Evolutionary conservation across 2,329 filamentous ascomycete species (phyloP).

Genomic region (Talaromyces sp.): DNA sequence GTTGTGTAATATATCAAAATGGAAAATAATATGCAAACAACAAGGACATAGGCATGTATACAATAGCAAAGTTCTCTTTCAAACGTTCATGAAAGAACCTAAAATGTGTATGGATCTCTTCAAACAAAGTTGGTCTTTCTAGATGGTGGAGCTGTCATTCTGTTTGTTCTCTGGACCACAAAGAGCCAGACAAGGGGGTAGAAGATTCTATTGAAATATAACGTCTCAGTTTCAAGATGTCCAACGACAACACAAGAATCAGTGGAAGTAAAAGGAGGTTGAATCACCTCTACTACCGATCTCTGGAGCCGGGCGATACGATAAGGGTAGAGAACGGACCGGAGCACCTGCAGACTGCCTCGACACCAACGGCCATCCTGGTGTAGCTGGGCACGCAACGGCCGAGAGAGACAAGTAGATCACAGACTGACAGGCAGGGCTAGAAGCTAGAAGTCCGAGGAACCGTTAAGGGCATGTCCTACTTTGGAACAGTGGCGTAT

Average conservation of each 20-base stretch:
- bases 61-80: conserved; percentile 7
- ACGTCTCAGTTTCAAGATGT: not conserved
- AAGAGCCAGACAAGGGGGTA: not conserved
- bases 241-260: not conserved
- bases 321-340: not conserved
- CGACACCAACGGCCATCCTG: conserved; percentile 6
- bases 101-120: not conserved
- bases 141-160: conserved; percentile 16
- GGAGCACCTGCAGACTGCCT: conserved; percentile 3
- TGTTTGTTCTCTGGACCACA: conserved; percentile 12
- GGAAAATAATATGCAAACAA: not conserved
- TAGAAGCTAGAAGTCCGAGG: conserved; percentile 2
- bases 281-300: not conserved
- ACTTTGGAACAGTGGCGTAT: not conserved
- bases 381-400: not conserved
- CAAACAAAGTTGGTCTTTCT: not conserved
- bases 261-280: not conserved
- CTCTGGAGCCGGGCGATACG: not conserved
- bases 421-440: not conserved
- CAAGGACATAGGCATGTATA: conserved; percentile 6
- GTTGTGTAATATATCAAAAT: conserved; percentile 11
- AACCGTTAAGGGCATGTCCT: conserved; percentile 1
- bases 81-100: not conserved
- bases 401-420: not conserved
- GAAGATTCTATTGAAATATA: too few relatives aligned